Evolutionary conservation across 192 early-diverging fungal species (phyloP), one percentile per base, ranked within the genome.

Genomic region (Backusella tarrabulga): DNA sequence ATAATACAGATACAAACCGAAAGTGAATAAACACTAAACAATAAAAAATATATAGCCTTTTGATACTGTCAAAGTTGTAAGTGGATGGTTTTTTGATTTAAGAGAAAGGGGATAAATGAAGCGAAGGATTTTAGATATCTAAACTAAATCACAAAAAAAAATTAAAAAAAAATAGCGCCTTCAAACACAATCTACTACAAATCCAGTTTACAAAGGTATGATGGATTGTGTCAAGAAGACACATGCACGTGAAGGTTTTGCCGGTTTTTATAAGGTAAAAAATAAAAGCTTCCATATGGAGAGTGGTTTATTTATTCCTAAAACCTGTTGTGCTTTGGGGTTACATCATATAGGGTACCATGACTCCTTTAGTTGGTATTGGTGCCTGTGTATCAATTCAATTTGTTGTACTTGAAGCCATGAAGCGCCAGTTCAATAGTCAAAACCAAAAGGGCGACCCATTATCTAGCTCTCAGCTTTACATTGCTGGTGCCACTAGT

Each of bases 301-400:
- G 41, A 60, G 41, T 23, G 23, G 15, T 17, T 44, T 44, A 44
- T 17, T 44, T 44, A 44, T 50, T 50, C 7, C 46, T 50, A 50
- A 50, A 50, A 50, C 46, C 46, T 50, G 19, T 50, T n/a, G 46
- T 50, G 23, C 12, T 40, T 41, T 40, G 26, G 44, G 40, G 15
- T n/a, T 12, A 44, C 7, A 34, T 23, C 23, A 26, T 41, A 44
- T 73, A 85, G 83, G 97, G 97, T 29, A 97, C 97, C 29, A 89
- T 93, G 32, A 97, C 95, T 12, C 97, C 97, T 0, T 87, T 99
- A 29, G 86, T 99, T 12, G 97, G 97, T 54, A 91, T 96, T 42
- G 97, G 97, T 46, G 92, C 94, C 19, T 97, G 96, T 80, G 97
- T 99, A 9, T 96, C 96, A 23, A 94, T 99, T 81, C 97, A 99